Percentiles rank a stretch among this genome's conserved stretches.
phyloP scores from a whole-genome alignment of 106 monocot species.

The Acanthochlamys bracteata region DNA sequence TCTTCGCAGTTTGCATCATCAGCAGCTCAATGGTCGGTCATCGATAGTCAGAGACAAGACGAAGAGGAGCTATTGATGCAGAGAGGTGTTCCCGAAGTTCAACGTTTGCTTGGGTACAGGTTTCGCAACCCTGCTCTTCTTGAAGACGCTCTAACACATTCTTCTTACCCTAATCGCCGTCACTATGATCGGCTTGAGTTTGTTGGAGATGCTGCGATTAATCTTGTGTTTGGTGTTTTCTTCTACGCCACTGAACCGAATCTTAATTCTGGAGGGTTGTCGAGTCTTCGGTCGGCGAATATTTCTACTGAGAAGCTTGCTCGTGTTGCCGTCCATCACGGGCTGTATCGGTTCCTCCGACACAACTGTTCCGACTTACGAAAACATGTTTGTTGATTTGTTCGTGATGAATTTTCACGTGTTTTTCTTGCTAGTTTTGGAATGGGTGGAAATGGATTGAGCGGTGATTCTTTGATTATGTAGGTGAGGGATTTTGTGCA shows the following conservation, averaged over 20 bases:
- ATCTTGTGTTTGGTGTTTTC: slow-evolving; percentile 16
- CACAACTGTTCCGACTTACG: slow-evolving; percentile 12
- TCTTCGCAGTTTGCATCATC: too few species aligned
- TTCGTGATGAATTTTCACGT: too few species aligned
- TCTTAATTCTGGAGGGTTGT: slow-evolving; percentile 5
- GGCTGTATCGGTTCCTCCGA: slow-evolving; percentile 19
- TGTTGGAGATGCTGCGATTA: slow-evolving; percentile 29
- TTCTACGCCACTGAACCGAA: slow-evolving; percentile 15
- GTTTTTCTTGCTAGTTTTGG: too few species aligned
- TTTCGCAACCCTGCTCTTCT: slow-evolving; percentile 21
- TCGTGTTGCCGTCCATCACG: slow-evolving; percentile 23
- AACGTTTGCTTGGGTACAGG: slow-evolving; percentile 16
- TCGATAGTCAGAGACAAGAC: too few species aligned
- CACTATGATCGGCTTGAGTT: slow-evolving; percentile 36
- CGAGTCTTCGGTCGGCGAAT: slow-evolving; percentile 30
- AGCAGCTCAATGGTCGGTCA: too few species aligned
- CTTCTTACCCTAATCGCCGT: neutral
- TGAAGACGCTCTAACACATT: slow-evolving; percentile 33
- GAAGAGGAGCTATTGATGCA: neutral
- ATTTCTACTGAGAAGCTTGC: slow-evolving; percentile 36
- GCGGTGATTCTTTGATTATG: neutral
- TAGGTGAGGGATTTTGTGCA: slow-evolving; percentile 20
- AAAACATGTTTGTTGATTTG: slow-evolving; percentile 5
- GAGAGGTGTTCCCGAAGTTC: slow-evolving; percentile 1
- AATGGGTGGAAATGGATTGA: too few species aligned